Evolutionary conservation across 2,329 filamentous ascomycete species (phyloP), one percentile per base, ranked within the genome.

Genomic region (Lachnellula willkommii): DNA sequence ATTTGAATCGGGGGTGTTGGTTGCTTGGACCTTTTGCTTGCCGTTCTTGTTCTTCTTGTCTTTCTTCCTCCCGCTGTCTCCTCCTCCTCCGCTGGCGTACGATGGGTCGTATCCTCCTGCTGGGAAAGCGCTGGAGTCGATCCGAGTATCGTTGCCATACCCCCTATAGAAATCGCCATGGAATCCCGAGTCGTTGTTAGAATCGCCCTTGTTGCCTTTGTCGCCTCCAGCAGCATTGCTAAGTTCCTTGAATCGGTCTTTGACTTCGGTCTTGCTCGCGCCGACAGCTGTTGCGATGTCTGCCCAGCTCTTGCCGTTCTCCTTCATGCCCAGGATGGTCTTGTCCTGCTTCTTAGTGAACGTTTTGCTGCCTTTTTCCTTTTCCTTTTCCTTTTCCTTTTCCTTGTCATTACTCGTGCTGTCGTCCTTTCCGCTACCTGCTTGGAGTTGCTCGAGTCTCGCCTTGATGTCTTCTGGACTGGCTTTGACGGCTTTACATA

Each of bases 241-340:
- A 12, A 60, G 17, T 17, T 54, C 55, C 47, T 65, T 61, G 35
- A 50, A 62, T 6, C 64, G 52, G 24, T 46, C 46, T 14, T 48
- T 35, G 5, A 61, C 47, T 26, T 61, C 58, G 14, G 58, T 59
- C 45, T 65, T 62, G 24, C 28, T 43, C 9, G 50, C 42, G 4
- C 52, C 43, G 26, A 55, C 35, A 22, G 49, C 56, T 12, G 39
- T 39, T 11, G 42, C 51, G 39, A 63, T 59, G n/a, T 54, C 36
- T 20, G 46, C 47, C 47, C 55, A 60, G 5, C 50, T 35, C 4
- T 47, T 37, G 20, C 42, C 42, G 20, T 50, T 50, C 4, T 40
- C 47, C 20, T 40, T 22, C 42, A 45, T 45, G n/a, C 4, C 20
- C 12, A 45, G 6, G 15, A 45, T 45, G 1, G 17, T 45, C 7